phyloP scores from a whole-genome alignment of 2,329 filamentous ascomycete genomes.

The Escovopsis sp. region DNA sequence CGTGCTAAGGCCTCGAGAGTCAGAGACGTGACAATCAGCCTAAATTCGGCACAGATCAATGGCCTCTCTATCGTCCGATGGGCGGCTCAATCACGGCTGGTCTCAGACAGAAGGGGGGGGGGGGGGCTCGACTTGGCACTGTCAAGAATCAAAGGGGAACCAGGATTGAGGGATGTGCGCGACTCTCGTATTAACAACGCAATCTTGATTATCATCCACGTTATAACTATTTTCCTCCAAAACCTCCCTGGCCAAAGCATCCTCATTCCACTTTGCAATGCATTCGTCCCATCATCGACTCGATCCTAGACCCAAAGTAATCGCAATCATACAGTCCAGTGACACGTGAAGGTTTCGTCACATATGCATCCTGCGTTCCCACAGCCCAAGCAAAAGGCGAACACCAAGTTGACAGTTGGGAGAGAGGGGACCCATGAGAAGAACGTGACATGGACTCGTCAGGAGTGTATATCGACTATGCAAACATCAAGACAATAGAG shows the following conservation, averaged over 20 bases:
- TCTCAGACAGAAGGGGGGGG: no score
- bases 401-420: background rate
- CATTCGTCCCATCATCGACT: slow-evolving; percentile 15
- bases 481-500: slow-evolving; percentile 1
- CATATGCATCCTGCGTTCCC: background rate
- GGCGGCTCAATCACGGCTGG: no score
- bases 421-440: no score
- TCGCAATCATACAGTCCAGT: slow-evolving; percentile 3
- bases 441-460: background rate
- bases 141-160: no score
- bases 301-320: slow-evolving; percentile 15
- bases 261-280: slow-evolving; percentile 16
- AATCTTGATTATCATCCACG: slow-evolving; percentile 21
- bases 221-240: no score
- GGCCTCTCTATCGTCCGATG: no score
- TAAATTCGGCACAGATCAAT: no score
- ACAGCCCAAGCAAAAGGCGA: slow-evolving; percentile 3
- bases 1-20: no score
- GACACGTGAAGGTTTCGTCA: background rate
- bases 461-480: slow-evolving; percentile 1
- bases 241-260: no score
- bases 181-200: slow-evolving; percentile 12
- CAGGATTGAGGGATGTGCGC: no score
- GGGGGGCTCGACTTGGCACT: no score
- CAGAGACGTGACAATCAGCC: no score